Evolutionary conservation across 139 green algal species (phyloP).

Genomic region (Closterium sp.): DNA sequence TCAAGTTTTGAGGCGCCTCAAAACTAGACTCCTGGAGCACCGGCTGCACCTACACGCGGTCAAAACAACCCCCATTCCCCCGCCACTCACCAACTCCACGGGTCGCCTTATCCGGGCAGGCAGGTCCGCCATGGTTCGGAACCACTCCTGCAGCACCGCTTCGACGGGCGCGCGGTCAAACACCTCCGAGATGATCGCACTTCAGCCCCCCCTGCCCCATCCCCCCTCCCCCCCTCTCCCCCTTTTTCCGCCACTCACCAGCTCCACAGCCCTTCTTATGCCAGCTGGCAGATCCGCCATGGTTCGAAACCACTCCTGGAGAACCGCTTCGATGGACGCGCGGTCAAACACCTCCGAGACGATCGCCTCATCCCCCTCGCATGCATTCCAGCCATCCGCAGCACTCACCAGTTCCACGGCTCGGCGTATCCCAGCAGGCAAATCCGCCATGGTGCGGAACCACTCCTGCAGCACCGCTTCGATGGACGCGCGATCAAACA

Average conservation of each 20-base stretch:
- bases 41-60: not conserved
- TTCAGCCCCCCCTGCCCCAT: no score
- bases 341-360: slow-evolving; percentile 86
- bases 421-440: slow-evolving; percentile 84
- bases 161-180: slow-evolving; percentile 84
- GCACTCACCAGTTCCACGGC: slow-evolving; percentile 91
- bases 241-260: slow-evolving; percentile 58
- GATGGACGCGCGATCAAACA: slow-evolving; percentile 89
- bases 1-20: no score
- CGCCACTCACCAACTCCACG: slow-evolving; percentile 73
- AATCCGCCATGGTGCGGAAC: slow-evolving; percentile 79
- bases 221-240: no score
- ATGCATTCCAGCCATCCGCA: no score
- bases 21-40: no score
- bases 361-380: no score
- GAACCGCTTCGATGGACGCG: slow-evolving; percentile 79
- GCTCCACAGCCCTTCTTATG: slow-evolving; percentile 81
- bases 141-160: slow-evolving; percentile 88
- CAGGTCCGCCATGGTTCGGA: slow-evolving; percentile 78
- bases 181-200: slow-evolving; percentile 50
- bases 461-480: slow-evolving; percentile 85
- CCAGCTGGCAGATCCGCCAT: slow-evolving; percentile 82
- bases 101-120: slow-evolving; percentile 82
- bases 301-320: slow-evolving; percentile 87
- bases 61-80: not conserved